phyloP scores from a whole-genome alignment of 495 filamentous ascomycete species.

The Extremus antarcticus region DNA sequence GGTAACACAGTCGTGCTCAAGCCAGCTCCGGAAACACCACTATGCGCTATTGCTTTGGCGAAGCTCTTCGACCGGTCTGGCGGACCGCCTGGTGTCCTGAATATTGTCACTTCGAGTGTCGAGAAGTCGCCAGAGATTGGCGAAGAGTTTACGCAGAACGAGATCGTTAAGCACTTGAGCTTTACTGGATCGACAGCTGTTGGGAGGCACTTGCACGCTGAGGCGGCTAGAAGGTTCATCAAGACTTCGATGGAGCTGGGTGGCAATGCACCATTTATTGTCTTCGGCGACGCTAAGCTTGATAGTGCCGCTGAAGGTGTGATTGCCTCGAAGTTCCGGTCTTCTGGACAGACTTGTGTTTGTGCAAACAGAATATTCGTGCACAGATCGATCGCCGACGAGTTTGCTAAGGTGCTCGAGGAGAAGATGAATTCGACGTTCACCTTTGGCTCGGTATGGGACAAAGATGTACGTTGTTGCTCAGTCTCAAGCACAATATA shows the following conservation, averaged over 20 bases:
- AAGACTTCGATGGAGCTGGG: conserved; percentile 11
- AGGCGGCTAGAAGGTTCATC: conserved; percentile 6
- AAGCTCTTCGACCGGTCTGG: conserved; percentile 10
- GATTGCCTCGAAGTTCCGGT: conserved; percentile 71
- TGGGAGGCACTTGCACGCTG: not conserved
- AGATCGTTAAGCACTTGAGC: conserved; percentile 3
- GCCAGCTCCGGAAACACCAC: conserved; percentile 24
- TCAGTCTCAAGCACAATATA: no score
- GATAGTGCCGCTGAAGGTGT: conserved; percentile 66
- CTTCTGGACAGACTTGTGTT: conserved; percentile 81
- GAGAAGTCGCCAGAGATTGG: conserved; percentile 7
- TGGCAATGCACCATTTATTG: conserved; percentile 12
- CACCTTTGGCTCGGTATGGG: conserved; percentile 44
- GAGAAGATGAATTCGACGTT: conserved; percentile 6
- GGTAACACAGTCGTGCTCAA: conserved; percentile 29
- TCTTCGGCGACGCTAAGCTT: conserved; percentile 63
- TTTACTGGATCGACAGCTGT: conserved; percentile 12
- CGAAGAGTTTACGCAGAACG: not conserved
- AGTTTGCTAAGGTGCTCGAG: conserved; percentile 53
- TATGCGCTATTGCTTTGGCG: conserved; percentile 12
- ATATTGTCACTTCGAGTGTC: conserved; percentile 6
- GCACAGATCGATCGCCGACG: conserved; percentile 65
- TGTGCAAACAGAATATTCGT: conserved; percentile 82
- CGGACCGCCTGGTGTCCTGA: conserved; percentile 4
- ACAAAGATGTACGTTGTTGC: no score